Conservation (phyloP, 2,329 filamentous ascomycete species). For the Aspergillus ruber region DNA sequence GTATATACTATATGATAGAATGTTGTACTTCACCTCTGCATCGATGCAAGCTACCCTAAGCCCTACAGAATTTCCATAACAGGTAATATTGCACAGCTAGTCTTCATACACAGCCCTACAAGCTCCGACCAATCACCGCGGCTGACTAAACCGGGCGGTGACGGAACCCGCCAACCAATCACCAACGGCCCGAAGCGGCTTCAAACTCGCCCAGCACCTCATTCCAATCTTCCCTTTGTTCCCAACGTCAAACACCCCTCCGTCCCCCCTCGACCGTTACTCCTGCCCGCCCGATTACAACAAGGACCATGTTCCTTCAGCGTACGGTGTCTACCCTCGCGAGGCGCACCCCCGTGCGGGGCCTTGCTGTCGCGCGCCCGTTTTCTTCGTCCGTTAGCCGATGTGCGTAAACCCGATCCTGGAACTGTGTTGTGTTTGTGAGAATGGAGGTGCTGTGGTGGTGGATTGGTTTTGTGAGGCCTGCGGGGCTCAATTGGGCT, state of each 20-base stretch:
- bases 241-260: constrained; percentile 7
- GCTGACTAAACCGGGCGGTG: constrained; percentile 18
- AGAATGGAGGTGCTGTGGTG: neutral
- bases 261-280: neutral
- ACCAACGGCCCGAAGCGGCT: constrained; percentile 31
- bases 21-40: neutral
- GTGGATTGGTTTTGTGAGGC: neutral
- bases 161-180: constrained; percentile 3
- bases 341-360: constrained; percentile 39
- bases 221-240: constrained; percentile 21
- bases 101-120: constrained; percentile 7
- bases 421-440: neutral
- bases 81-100: constrained; percentile 12
- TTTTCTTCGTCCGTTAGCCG: constrained; percentile 41
- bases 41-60: constrained; percentile 11
- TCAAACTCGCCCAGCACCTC: constrained; percentile 32
- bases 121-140: constrained; percentile 19
- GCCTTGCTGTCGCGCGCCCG: constrained; percentile 34
- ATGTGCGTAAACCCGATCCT: constrained; percentile 35
- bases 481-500: constrained; percentile 16
- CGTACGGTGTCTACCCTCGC: constrained; percentile 42
- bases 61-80: constrained; percentile 11
- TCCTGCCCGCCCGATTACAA: neutral
- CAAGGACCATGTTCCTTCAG: constrained; percentile 42
- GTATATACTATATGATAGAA: neutral